Conservation (phyloP, 2,329 filamentous ascomycete genomes). For the Colletotrichum sp. region DNA sequence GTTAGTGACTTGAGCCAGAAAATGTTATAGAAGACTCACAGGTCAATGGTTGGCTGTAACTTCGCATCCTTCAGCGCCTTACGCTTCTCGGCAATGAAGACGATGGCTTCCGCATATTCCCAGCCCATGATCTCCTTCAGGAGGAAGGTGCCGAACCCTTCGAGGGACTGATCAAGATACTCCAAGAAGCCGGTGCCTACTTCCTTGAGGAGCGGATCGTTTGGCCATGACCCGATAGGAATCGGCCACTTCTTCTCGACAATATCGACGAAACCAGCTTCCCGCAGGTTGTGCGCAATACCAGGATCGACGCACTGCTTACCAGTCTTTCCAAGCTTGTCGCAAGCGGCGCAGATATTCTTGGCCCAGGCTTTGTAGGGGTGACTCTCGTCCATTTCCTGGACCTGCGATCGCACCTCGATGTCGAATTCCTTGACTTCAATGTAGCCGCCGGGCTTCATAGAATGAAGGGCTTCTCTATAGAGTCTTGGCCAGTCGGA, state of each 20-base stretch:
- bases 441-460: slow-evolving; percentile 45
- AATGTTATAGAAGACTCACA: neutral
- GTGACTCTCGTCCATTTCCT: neutral
- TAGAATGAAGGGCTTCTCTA: slow-evolving; percentile 51
- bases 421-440: slow-evolving; percentile 33
- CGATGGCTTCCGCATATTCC: slow-evolving; percentile 24
- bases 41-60: neutral
- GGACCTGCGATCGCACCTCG: slow-evolving; percentile 5
- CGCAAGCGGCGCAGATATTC: neutral
- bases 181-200: slow-evolving; percentile 24
- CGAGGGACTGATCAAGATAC: slow-evolving; percentile 28
- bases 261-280: slow-evolving; percentile 24
- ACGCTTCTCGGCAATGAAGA: slow-evolving; percentile 27
- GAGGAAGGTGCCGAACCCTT: slow-evolving; percentile 31
- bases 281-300: neutral
- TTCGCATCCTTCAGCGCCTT: neutral
- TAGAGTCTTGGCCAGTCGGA: slow-evolving; percentile 62
- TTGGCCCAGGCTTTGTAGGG: neutral
- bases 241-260: slow-evolving; percentile 20
- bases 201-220: slow-evolving; percentile 12
- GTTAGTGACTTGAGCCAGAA: too few relatives aligned
- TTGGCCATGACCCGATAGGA: slow-evolving; percentile 22
- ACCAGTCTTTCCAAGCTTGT: neutral
- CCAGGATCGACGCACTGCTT: neutral
- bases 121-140: slow-evolving; percentile 34